These are phyloP conservation scores for Pichia membranifaciens DNA, from an alignment of 805 yeast species.

Conservation along the genomic window DNA sequence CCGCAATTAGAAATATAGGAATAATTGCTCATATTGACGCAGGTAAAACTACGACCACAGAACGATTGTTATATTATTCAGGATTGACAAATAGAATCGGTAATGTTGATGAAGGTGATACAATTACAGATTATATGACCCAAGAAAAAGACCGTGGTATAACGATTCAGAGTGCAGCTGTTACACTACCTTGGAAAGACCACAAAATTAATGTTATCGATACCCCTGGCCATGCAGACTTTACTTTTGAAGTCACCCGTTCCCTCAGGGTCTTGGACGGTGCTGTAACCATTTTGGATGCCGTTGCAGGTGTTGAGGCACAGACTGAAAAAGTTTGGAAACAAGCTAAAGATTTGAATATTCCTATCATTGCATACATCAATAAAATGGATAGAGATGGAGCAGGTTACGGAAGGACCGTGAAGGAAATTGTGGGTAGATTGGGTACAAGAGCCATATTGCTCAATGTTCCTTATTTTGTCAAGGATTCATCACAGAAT, in stretches of 20 bases:
- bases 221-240: constrained; percentile 98
- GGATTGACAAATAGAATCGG: constrained; percentile 81
- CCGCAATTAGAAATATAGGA: constrained; percentile 77
- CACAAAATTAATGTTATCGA: constrained; percentile 82
- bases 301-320: constrained; percentile 97
- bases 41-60: constrained; percentile 97
- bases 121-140: constrained; percentile 87
- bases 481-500: constrained; percentile 33
- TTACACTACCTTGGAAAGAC: constrained; percentile 74
- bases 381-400: constrained; percentile 97
- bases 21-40: constrained; percentile 99
- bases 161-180: constrained; percentile 95
- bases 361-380: constrained; percentile 76
- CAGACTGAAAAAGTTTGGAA: constrained; percentile 97
- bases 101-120: constrained; percentile 93
- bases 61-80: constrained; percentile 84
- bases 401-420: constrained; percentile 89
- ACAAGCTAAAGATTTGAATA: constrained; percentile 60
- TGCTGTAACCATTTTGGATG: constrained; percentile 87
- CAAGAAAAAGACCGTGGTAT: constrained; percentile 92
- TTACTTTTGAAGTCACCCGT: constrained; percentile 88
- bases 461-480: constrained; percentile 73
- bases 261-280: constrained; percentile 91
- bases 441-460: constrained; percentile 68
- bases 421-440: constrained; percentile 72